These are phyloP conservation scores for Botryotinia calthae DNA, from an alignment of 2,329 filamentous ascomycete species.

Conservation along the genomic window DNA sequence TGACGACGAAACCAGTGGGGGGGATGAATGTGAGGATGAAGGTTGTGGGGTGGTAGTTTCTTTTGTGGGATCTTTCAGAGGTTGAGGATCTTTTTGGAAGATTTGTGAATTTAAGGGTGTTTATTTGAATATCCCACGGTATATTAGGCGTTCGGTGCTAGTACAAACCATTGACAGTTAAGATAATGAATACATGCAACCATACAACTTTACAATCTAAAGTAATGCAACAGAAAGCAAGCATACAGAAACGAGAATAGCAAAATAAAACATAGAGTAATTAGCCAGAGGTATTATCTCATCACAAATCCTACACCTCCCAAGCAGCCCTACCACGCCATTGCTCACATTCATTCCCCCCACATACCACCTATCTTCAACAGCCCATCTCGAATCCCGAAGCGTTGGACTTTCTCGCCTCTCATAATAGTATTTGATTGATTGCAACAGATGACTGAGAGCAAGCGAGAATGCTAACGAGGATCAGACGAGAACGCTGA, in stretches of 20 bases:
- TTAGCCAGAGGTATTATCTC: no score
- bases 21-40: conserved; percentile 20
- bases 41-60: not conserved
- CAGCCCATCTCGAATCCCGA: no score
- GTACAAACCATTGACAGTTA: not conserved
- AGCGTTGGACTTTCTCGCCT: no score
- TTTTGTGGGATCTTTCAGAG: not conserved
- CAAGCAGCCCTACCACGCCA: no score
- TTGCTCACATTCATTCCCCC: no score
- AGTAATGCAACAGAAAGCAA: not conserved
- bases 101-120: not conserved
- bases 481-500: not conserved
- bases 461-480: no score
- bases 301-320: no score
- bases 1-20: conserved; percentile 38
- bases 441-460: no score
- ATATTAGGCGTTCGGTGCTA: not conserved
- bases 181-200: not conserved
- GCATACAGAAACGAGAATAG: no score
- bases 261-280: no score
- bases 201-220: not conserved
- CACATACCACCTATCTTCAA: no score
- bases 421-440: no score
- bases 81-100: not conserved
- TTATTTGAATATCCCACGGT: not conserved